Percentiles rank a stretch among this genome's conserved stretches.
Conservation (phyloP, 2,329 filamentous ascomycete genomes). For the Trichoderma simmonsii region DNA sequence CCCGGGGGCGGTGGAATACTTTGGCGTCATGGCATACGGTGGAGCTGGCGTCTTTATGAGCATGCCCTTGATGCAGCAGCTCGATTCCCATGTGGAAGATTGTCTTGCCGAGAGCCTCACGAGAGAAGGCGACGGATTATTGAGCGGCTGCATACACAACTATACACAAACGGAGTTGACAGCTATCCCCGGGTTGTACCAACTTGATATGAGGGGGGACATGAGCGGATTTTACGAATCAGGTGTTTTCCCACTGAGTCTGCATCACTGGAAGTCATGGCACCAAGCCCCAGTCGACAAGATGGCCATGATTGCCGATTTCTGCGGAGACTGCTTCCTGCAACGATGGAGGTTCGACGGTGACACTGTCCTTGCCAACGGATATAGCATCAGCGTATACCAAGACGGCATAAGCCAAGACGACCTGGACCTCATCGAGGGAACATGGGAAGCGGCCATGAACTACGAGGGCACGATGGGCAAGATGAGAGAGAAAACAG, state of each 20-base stretch:
- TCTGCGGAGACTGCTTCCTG: conserved; percentile 60
- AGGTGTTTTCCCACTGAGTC: conserved; percentile 50
- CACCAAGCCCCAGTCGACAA: conserved; percentile 42
- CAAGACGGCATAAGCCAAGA: conserved; percentile 36
- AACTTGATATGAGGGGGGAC: conserved; percentile 56
- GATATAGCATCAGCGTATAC: conserved; percentile 55
- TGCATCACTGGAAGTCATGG: conserved; percentile 65
- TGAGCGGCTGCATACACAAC: conserved; percentile 55
- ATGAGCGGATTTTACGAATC: conserved; percentile 59
- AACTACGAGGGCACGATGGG: conserved; percentile 54
- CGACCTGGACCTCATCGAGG: conserved; percentile 48
- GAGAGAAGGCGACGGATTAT: conserved; percentile 51
- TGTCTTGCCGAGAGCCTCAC: conserved; percentile 46
- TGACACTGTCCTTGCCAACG: conserved; percentile 55
- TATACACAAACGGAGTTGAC: conserved; percentile 54
- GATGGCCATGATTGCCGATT: conserved; percentile 21
- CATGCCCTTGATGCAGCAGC: conserved; percentile 46
- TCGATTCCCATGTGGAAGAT: conserved; percentile 45
- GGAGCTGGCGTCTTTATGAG: conserved; percentile 60
- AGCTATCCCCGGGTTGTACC: conserved; percentile 52
- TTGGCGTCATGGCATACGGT: conserved; percentile 59
- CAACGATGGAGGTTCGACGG: conserved; percentile 50
- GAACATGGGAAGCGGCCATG: conserved; percentile 50
- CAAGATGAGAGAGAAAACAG: conserved; percentile 42
- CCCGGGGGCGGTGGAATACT: conserved; percentile 47